phyloP scores from a whole-genome alignment of 345 rosid species.

The Pelargonium nanum region DNA sequence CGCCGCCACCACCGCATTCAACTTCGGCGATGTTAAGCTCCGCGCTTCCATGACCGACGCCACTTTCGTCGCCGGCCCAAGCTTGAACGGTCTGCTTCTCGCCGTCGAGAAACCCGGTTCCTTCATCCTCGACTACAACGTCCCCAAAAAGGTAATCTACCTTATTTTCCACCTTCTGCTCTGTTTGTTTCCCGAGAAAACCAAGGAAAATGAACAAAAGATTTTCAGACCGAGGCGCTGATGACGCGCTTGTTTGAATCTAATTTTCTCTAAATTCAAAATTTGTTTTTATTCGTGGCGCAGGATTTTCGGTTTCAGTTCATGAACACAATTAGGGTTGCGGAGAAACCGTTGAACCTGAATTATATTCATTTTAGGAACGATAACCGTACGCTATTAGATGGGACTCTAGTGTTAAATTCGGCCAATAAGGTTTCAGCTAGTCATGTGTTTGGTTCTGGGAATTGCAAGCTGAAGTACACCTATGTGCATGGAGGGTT shows the following conservation, averaged over 20 bases:
- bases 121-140: slow-evolving; percentile 68
- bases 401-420: slow-evolving; percentile 51
- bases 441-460: slow-evolving; percentile 59
- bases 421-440: slow-evolving; percentile 69
- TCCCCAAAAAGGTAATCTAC: slow-evolving; percentile 54
- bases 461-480: slow-evolving; percentile 77
- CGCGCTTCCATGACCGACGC: slow-evolving; percentile 79
- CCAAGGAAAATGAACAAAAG: no score
- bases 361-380: slow-evolving; percentile 65
- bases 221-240: no score
- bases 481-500: slow-evolving; percentile 48
- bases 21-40: slow-evolving; percentile 63
- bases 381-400: slow-evolving; percentile 60
- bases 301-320: slow-evolving; percentile 93
- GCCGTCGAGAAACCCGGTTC: slow-evolving; percentile 77
- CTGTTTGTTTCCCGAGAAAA: slow-evolving; percentile 3
- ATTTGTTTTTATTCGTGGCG: slow-evolving; percentile 3
- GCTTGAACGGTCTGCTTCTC: slow-evolving; percentile 60
- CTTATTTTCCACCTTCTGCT: background rate
- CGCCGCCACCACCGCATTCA: slow-evolving; percentile 34
- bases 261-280: background rate
- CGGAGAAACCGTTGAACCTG: slow-evolving; percentile 68
- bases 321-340: slow-evolving; percentile 63
- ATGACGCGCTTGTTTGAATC: background rate
- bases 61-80: slow-evolving; percentile 67